Percentiles rank a stretch among this genome's conserved stretches.
These are phyloP conservation scores for Cladosporium oxysporum DNA, from an alignment of 2,329 filamentous ascomycete species.

Conservation along the genomic window DNA sequence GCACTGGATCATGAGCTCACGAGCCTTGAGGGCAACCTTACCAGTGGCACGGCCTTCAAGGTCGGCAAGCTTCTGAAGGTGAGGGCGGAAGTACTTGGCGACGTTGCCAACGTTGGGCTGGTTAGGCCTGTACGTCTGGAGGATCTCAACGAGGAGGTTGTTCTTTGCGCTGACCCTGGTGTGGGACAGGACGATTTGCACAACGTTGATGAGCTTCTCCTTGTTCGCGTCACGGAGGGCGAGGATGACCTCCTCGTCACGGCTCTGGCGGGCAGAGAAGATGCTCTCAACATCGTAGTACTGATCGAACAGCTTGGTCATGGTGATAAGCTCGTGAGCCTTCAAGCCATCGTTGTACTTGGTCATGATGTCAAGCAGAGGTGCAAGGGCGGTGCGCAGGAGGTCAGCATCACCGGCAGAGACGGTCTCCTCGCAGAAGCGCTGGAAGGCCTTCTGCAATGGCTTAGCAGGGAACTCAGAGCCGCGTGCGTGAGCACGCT, in stretches of 20 bases:
- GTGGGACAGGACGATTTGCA: conserved; percentile 89
- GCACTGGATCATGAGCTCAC: conserved; percentile 96
- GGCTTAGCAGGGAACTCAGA: conserved; percentile 91
- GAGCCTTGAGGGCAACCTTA: conserved; percentile 95
- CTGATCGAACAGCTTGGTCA: conserved; percentile 74
- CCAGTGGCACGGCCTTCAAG: conserved; percentile 82
- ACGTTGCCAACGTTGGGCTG: conserved; percentile 87
- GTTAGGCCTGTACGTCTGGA: conserved; percentile 94
- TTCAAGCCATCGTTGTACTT: conserved; percentile 87
- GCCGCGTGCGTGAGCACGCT: conserved; percentile 74
- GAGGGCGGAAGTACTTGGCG: conserved; percentile 79
- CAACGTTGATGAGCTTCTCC: conserved; percentile 81
- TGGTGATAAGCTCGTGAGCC: conserved; percentile 81
- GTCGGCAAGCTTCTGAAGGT: conserved; percentile 84
- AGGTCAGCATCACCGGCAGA: conserved; percentile 70
- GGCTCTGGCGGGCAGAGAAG: conserved; percentile 79
- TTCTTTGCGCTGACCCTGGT: conserved; percentile 92
- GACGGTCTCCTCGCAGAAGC: conserved; percentile 87
- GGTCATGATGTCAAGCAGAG: conserved; percentile 75
- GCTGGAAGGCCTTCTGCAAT: conserved; percentile 77
- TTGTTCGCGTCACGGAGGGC: conserved; percentile 95
- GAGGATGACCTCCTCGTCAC: conserved; percentile 92
- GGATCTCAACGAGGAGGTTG: conserved; percentile 84
- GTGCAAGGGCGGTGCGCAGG: conserved; percentile 71
- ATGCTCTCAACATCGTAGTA: conserved; percentile 84